Conservation (phyloP, 1,284 basidiomycete species). For the Papiliotrema flavescens region DNA sequence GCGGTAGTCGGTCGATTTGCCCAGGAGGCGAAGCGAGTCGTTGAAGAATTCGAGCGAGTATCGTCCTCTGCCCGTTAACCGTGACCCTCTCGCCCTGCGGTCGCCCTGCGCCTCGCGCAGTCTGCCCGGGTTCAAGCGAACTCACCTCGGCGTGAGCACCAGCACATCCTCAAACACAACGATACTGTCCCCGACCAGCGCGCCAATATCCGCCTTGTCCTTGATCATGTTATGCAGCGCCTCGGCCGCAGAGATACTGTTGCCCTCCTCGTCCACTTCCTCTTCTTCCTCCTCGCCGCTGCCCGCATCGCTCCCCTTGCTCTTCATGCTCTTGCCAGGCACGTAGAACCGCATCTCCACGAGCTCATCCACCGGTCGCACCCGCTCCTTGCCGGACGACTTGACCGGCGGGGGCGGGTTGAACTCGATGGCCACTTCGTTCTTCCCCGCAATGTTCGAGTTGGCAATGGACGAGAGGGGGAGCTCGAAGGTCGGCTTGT, state of each 20-base stretch:
- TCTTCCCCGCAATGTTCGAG: constrained; percentile 95
- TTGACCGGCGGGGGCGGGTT: constrained; percentile 53
- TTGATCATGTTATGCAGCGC: constrained; percentile 96
- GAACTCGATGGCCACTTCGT: constrained; percentile 97
- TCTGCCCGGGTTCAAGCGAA: not conserved
- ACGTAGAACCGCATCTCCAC: constrained; percentile 96
- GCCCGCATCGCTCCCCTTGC: constrained; percentile 64
- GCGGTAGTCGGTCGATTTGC: constrained; percentile 99
- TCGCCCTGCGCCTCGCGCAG: not conserved
- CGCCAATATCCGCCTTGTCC: constrained; percentile 93
- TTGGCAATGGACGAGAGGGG: constrained; percentile 86
- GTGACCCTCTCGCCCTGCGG: too few species aligned
- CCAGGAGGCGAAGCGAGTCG: constrained; percentile 86
- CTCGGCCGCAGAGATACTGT: constrained; percentile 77
- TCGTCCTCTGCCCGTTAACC: constrained; percentile 62
- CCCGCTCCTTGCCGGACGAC: constrained; percentile 42
- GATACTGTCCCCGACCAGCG: constrained; percentile 86
- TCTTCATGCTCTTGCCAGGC: constrained; percentile 60
- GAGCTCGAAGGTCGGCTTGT: constrained; percentile 87
- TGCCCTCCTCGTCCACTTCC: constrained; percentile 52
- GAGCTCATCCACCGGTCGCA: constrained; percentile 70
- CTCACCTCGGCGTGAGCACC: constrained; percentile 79
- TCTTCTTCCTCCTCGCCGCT: constrained; percentile 61
- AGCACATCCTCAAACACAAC: constrained; percentile 95
- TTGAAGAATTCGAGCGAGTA: constrained; percentile 98